phyloP scores from a whole-genome alignment of 2,329 filamentous ascomycete species.

The Harringtonia lauricola region DNA sequence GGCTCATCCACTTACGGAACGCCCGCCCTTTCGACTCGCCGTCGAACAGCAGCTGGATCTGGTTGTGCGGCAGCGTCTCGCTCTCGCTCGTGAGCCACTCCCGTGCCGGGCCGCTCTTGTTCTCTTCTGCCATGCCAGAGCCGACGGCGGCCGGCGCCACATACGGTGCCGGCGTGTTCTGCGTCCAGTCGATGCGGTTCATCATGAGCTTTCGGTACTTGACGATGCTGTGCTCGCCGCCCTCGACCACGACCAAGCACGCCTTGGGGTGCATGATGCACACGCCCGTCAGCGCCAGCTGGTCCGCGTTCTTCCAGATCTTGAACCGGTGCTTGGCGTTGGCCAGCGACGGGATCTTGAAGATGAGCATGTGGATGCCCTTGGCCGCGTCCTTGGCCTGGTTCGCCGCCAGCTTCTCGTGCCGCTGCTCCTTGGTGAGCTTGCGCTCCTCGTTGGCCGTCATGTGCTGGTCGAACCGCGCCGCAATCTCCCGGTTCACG shows the following conservation, averaged over 20 bases:
- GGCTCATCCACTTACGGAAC: conserved; percentile 81
- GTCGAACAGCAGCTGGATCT: conserved; percentile 79
- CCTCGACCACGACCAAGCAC: conserved; percentile 84
- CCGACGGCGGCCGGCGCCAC: conserved; percentile 3
- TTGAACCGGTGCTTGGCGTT: conserved; percentile 93
- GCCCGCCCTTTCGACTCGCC: conserved; percentile 70
- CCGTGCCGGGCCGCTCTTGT: too few species aligned
- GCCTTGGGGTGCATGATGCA: conserved; percentile 85
- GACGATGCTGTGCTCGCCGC: conserved; percentile 70
- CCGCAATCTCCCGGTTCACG: conserved; percentile 85
- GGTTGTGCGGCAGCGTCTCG: conserved; percentile 72
- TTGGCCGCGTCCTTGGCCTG: conserved; percentile 82
- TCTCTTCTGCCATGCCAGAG: too few species aligned
- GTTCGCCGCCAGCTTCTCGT: conserved; percentile 71
- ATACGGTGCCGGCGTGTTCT: conserved; percentile 60
- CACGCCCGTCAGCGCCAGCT: conserved; percentile 76
- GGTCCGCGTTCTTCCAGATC: conserved; percentile 83
- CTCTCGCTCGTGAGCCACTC: conserved; percentile 74
- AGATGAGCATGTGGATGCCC: conserved; percentile 77
- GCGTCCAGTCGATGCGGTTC: conserved; percentile 88
- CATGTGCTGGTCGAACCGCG: conserved; percentile 70
- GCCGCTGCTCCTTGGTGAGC: conserved; percentile 75
- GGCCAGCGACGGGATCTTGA: conserved; percentile 78
- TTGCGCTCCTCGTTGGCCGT: conserved; percentile 73
- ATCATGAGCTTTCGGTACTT: conserved; percentile 90